Percentiles rank a stretch among this genome's conserved stretches.
These are phyloP conservation scores for Rhypophila decipiens DNA, from an alignment of 495 filamentous ascomycete genomes.

Conservation along the genomic window DNA sequence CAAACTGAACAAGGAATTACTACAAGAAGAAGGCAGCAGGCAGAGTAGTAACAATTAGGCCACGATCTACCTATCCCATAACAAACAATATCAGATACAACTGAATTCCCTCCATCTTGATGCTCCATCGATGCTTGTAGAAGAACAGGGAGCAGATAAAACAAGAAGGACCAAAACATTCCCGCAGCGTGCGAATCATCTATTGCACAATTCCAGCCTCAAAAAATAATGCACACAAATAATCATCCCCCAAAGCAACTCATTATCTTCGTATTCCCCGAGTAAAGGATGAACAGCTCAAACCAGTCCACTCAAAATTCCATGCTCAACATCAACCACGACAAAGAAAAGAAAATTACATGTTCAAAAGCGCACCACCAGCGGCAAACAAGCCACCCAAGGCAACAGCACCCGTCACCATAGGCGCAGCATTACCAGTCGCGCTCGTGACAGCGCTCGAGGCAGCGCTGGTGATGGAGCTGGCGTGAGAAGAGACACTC, in stretches of 20 bases:
- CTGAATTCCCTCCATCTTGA: too few relatives aligned
- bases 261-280: not conserved
- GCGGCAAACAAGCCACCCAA: constrained; percentile 32
- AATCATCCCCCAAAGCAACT: not conserved
- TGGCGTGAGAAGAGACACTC: constrained; percentile 9
- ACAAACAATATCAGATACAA: too few relatives aligned
- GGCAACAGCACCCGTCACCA: constrained; percentile 27
- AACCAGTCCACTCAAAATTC: not conserved
- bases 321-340: not conserved
- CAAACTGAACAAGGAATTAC: too few relatives aligned
- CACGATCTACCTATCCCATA: too few relatives aligned
- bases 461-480: constrained; percentile 11
- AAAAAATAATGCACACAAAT: not conserved
- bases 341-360: constrained; percentile 10
- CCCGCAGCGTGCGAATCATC: too few relatives aligned
- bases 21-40: too few relatives aligned
- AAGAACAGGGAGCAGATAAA: too few relatives aligned
- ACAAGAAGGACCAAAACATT: too few relatives aligned
- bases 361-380: constrained; percentile 22
- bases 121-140: too few relatives aligned
- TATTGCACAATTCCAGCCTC: not conserved
- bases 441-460: constrained; percentile 1
- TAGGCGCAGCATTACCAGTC: constrained; percentile 9
- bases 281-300: not conserved
- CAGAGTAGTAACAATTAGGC: too few relatives aligned